Conservation (phyloP, 2,329 filamentous ascomycete species). For the Colletotrichum sp. region DNA sequence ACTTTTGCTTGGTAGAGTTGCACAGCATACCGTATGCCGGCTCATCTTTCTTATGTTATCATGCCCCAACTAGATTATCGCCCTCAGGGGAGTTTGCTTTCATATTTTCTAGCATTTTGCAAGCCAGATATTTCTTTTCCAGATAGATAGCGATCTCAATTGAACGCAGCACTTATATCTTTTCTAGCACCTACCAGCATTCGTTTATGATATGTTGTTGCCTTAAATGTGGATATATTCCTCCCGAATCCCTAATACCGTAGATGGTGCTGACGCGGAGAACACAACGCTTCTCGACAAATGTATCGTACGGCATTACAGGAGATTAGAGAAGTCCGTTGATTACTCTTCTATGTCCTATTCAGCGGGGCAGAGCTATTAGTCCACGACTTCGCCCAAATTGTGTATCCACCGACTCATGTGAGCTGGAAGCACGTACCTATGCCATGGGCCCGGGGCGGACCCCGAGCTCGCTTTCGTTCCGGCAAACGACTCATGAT, state of each 20-base stretch:
- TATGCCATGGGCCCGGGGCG: not conserved
- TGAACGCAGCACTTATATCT: not conserved
- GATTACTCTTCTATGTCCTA: not conserved
- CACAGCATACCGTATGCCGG: no score
- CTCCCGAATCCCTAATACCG: not conserved
- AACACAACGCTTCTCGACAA: not conserved
- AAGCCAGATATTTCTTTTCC: not conserved
- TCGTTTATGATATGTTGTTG: not conserved
- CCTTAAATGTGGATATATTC: not conserved
- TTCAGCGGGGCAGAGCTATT: not conserved
- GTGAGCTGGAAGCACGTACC: not conserved
- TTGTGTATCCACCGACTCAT: not conserved
- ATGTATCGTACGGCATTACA: not conserved
- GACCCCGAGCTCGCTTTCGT: not conserved
- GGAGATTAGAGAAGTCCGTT: not conserved
- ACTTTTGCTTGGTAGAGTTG: no score
- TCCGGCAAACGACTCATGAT: not conserved
- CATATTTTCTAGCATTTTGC: not conserved
- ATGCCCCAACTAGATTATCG: not conserved
- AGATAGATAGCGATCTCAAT: not conserved
- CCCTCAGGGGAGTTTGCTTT: not conserved
- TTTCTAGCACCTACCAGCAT: fast-evolving
- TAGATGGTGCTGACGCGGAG: not conserved
- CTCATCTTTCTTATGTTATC: not conserved
- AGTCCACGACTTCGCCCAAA: not conserved